Evolutionary conservation across 1,284 basidiomycete species (phyloP), one percentile per base, ranked within the genome.

Genomic region (Papiliotrema laurentii): DNA sequence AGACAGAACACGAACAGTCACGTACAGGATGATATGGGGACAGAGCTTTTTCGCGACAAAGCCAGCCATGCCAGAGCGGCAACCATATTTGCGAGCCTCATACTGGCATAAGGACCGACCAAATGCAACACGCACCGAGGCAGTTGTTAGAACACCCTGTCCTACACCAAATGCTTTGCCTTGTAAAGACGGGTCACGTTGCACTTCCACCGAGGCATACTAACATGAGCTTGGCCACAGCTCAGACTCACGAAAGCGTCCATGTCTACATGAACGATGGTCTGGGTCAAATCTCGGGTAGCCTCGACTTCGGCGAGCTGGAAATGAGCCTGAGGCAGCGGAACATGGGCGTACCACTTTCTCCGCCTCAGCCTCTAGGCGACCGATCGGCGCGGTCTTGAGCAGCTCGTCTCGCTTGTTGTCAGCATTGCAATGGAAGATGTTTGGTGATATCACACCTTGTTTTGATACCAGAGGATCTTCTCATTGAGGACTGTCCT

Each of bases 1-100:
- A 39, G 16, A 33, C 22, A 22, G 26, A 2, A 19, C 22, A 11
- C 36, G 45, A 27, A 22, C 19, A 1, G 10, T 16, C 24, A 6
- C 55, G 69, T 58, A 74, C 71, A 90, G 75, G 37, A 89, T 83
- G n/a, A 98, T 80, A 9, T 93, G 83, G 1, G 93, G 92, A 66
- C 92, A 97, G 9, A 98, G 81, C 63, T 90, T 93, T 75, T 85
- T 86, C 14, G 93, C 94, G 36, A 97, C 85, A 69, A 92, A 93
- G 40, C 83, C 88, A 80, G 89, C 81, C 90, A 93, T 93, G 26
- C 88, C 90, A 4, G 87, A 90, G 24, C 90, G 82, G 28, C 87
- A 85, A 0, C 91, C 91, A 60, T 80, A 91, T 65, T 86, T 89
- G 43, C 91, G 80, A 1, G 92, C 92, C 66, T 91, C 90, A 56